phyloP scores from a whole-genome alignment of 345 rosid genomes.

The Nephelium lappaceum region DNA sequence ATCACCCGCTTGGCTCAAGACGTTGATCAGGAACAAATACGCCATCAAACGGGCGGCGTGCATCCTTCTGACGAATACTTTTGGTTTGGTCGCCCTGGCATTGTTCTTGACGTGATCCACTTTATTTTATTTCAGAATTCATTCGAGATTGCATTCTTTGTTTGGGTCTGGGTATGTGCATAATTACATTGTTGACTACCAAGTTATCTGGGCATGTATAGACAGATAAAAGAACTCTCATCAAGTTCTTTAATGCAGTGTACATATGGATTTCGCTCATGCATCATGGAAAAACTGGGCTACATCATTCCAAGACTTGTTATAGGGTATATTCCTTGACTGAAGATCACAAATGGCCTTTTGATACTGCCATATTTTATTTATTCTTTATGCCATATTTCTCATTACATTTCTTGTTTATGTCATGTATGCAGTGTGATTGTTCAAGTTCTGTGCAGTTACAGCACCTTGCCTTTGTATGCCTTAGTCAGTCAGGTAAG shows the following conservation, averaged over 20 bases:
- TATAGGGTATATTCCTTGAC: constrained; percentile 60
- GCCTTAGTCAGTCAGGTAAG: constrained; percentile 61
- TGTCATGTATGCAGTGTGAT: constrained; percentile 68
- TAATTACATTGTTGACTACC: background rate
- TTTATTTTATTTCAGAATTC: constrained; percentile 84
- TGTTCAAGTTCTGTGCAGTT: constrained; percentile 90
- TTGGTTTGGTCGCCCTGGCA: constrained; percentile 63
- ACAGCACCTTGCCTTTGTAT: constrained; percentile 53
- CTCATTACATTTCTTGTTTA: background rate
- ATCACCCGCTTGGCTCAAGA: constrained; percentile 28
- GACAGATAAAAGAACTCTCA: background rate
- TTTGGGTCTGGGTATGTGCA: constrained; percentile 73
- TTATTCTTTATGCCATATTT: background rate
- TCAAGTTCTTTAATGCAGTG: constrained; percentile 29
- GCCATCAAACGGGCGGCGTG: too few relatives aligned
- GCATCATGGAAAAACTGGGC: constrained; percentile 76
- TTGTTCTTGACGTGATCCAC: constrained; percentile 68
- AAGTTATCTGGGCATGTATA: background rate
- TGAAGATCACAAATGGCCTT: too few relatives aligned
- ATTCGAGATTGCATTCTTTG: constrained; percentile 86
- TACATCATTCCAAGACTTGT: constrained; percentile 71
- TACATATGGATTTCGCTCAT: constrained; percentile 78
- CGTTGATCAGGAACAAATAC: constrained; percentile 29
- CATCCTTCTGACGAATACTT: constrained; percentile 75
- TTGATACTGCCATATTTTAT: background rate